phyloP scores from a whole-genome alignment of 1,284 basidiomycete genomes.

The Takashimella tepidaria region DNA sequence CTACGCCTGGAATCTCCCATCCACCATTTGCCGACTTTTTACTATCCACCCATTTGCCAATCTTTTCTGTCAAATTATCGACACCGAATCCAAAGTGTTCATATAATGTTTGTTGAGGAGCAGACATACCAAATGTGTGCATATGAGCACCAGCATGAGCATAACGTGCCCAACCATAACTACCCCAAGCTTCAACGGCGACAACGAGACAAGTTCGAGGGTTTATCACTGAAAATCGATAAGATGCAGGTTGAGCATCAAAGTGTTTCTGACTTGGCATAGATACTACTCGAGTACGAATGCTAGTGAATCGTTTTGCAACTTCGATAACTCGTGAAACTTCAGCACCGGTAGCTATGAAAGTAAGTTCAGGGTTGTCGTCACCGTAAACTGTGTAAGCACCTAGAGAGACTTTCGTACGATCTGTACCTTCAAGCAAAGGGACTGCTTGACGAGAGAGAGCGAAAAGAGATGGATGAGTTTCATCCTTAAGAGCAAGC shows the following conservation, averaged over 20 bases:
- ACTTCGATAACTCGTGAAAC: conserved; percentile 33
- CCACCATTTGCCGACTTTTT: conserved; percentile 9
- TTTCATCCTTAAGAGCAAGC: conserved; percentile 28
- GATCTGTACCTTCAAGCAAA: conserved; percentile 27
- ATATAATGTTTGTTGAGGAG: conserved; percentile 31
- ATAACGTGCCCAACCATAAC: conserved; percentile 41
- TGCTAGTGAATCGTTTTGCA: conserved; percentile 21
- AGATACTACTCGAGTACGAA: conserved; percentile 34
- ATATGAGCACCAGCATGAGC: conserved; percentile 39
- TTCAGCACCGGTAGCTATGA: conserved; percentile 41
- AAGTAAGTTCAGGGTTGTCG: conserved; percentile 28
- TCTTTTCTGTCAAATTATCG: conserved; percentile 29
- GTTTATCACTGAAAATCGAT: conserved; percentile 28
- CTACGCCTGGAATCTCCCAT: conserved; percentile 29
- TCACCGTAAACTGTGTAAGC: conserved; percentile 31
- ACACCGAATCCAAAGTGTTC: conserved; percentile 40
- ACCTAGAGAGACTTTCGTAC: conserved; percentile 27
- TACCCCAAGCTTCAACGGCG: conserved; percentile 38
- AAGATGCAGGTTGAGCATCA: conserved; percentile 28
- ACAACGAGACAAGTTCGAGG: conserved; percentile 28
- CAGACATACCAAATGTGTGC: conserved; percentile 39
- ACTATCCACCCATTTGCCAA: conserved; percentile 20
- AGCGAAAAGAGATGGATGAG: conserved; percentile 26
- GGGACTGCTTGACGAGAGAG: conserved; percentile 38
- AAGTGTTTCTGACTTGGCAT: conserved; percentile 38